These are phyloP conservation scores for Ceratobasidium sp. DNA, from an alignment of 1,284 basidiomycete genomes.

Conservation along the genomic window DNA sequence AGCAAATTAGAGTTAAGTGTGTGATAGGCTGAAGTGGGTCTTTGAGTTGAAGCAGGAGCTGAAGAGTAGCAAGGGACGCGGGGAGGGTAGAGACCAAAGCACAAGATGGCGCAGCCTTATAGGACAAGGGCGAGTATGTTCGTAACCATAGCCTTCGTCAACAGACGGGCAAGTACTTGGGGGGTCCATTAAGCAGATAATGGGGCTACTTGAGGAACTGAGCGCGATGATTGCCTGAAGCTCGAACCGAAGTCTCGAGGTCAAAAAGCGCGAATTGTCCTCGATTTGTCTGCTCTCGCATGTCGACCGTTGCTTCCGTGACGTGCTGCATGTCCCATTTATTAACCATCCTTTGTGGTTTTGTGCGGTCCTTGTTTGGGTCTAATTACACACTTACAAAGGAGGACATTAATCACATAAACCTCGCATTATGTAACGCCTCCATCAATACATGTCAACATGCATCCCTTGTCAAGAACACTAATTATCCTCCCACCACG, in stretches of 20 bases:
- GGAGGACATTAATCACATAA: constrained; percentile 16
- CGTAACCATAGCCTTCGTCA: constrained; percentile 31
- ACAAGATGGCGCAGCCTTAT: constrained; percentile 5
- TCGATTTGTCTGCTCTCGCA: constrained; percentile 1
- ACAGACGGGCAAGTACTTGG: constrained; percentile 6
- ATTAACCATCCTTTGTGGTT: constrained; percentile 27
- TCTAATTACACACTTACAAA: constrained; percentile 29
- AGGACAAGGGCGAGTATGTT: constrained; percentile 15
- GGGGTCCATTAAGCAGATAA: constrained; percentile 19
- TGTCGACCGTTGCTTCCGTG: constrained; percentile 7
- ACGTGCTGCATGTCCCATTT: neutral
- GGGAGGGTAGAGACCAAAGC: neutral
- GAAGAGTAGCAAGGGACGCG: neutral
- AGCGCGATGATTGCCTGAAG: constrained; percentile 34
- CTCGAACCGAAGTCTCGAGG: constrained; percentile 11
- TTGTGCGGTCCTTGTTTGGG: constrained; percentile 12
- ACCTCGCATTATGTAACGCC: constrained; percentile 3
- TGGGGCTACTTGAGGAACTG: constrained; percentile 34
- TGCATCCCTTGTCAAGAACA: constrained; percentile 27
- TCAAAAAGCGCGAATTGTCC: constrained; percentile 12
- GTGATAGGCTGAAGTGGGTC: constrained; percentile 18
- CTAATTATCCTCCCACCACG: neutral
- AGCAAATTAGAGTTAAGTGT: constrained; percentile 19
- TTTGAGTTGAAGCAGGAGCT: neutral
- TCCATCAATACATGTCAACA: neutral